Evolutionary conservation across 2,329 filamentous ascomycete genomes (phyloP), one percentile per base, ranked within the genome.

Genomic region (Microcera coccophila): DNA sequence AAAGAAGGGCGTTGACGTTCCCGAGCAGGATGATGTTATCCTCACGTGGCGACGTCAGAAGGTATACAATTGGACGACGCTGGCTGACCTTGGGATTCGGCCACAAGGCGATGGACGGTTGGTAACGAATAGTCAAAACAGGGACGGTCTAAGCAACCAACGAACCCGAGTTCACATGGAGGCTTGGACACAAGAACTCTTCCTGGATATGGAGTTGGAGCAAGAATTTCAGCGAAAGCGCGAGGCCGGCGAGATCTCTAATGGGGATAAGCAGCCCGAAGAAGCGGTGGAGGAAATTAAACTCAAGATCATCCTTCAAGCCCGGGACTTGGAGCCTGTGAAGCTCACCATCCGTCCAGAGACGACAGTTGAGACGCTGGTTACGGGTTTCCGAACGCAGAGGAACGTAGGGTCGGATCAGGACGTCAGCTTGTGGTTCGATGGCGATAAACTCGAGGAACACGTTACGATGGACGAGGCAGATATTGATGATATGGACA

Each of bases 31-130:
- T 4, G 68, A 72, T 1, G 69, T 94, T 15, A 85, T 93, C 55
- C 74, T 97, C 42, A 93, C 87, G 0, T 95, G 87, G 84, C 83
- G 82, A 49, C 76, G 79, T 19, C 79, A 79, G 44, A 79, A 80
- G 45, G 66, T 95, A 3, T 95, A 85, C 60, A 80, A 86, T 50
- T 76, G 78, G n/a, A 87, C 86, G 4, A 90, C 84, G 1, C 83
- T 87, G 45, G 73, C 74, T 40, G 82, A 77, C 36, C 68, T 95
- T 5, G 82, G 82, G 5, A 75, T 93, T 35, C 60, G 67, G 8
- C 68, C 71, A 0, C 62, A 67, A 10, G 59, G 49, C 5, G 57
- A 58, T 11, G 63, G 74, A 4, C 73, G 74, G 31, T 62, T 71
- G 12, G 63, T 76, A 16, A 56, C 61, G 10, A 61, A 69, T 35